Conservation (phyloP, 2,329 filamentous ascomycete species). For the Claviceps purpurea region DNA sequence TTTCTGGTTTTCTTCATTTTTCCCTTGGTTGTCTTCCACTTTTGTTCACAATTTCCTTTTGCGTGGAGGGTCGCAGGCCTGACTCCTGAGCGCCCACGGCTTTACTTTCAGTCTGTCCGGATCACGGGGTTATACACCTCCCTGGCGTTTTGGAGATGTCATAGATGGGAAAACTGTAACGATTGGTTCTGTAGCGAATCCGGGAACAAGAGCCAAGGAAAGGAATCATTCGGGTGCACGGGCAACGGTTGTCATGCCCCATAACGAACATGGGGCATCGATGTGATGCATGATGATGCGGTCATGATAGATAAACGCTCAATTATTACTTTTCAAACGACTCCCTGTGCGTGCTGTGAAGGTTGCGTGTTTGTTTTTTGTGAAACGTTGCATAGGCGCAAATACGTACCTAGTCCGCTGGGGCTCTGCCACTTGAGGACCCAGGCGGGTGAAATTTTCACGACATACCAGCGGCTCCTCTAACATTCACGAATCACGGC, state of each 20-base stretch:
- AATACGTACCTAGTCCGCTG: no score
- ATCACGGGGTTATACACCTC: neutral
- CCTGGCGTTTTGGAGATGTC: neutral
- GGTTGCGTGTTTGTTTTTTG: no score
- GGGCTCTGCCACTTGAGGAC: no score
- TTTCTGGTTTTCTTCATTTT: neutral
- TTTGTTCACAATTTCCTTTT: neutral
- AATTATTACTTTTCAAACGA: no score
- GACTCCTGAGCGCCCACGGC: neutral
- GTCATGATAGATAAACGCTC: neutral
- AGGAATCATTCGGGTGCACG: neutral
- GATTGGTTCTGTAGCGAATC: neutral
- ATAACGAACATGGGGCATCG: constrained; percentile 3
- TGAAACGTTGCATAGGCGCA: no score
- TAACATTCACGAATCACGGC: no score
- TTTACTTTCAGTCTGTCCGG: neutral
- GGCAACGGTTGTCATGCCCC: neutral
- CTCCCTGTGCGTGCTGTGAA: no score
- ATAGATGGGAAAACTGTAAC: neutral
- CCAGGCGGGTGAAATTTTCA: no score
- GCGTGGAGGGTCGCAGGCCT: neutral
- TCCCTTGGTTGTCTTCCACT: neutral
- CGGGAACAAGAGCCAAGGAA: neutral
- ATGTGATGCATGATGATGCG: constrained; percentile 2
- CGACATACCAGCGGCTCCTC: no score